Evolutionary conservation across 202 grass and related monocot genomes (phyloP).

Genomic region (Musa balbisiana): DNA sequence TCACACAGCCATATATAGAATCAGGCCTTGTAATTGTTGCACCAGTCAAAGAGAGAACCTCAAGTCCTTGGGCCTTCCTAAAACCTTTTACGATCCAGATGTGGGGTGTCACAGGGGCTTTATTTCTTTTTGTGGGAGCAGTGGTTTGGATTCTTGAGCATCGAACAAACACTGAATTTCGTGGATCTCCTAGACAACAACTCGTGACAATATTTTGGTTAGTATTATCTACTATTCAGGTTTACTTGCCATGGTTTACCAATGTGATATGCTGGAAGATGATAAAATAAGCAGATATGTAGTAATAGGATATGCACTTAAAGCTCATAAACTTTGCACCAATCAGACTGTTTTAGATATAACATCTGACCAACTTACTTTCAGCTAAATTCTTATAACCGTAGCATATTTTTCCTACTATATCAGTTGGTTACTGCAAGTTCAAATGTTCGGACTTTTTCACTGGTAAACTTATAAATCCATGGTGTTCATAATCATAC

Average conservation of each 20-base stretch:
- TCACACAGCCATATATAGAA: slow-evolving; percentile 87
- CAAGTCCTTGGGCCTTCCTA: slow-evolving; percentile 88
- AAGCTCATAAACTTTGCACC: too few species aligned
- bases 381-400: too few species aligned
- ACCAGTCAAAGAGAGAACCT: slow-evolving; percentile 48
- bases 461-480: too few species aligned
- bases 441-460: too few species aligned
- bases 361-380: too few species aligned
- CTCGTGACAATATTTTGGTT: slow-evolving; percentile 89
- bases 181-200: slow-evolving; percentile 78
- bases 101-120: slow-evolving; percentile 62
- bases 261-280: neutral
- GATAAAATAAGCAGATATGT: neutral
- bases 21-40: slow-evolving; percentile 83
- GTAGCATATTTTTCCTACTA: too few species aligned
- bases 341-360: too few species aligned
- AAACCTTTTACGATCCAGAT: slow-evolving; percentile 92
- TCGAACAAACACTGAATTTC: slow-evolving; percentile 76
- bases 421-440: too few species aligned
- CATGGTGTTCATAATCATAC: too few species aligned
- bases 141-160: slow-evolving; percentile 98
- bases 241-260: neutral
- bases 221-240: slow-evolving; percentile 25
- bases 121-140: slow-evolving; percentile 77
- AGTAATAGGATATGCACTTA: too few species aligned